These are phyloP conservation scores for Calonectria ilicicola DNA, from an alignment of 2,329 filamentous ascomycete genomes.

Conservation along the genomic window DNA sequence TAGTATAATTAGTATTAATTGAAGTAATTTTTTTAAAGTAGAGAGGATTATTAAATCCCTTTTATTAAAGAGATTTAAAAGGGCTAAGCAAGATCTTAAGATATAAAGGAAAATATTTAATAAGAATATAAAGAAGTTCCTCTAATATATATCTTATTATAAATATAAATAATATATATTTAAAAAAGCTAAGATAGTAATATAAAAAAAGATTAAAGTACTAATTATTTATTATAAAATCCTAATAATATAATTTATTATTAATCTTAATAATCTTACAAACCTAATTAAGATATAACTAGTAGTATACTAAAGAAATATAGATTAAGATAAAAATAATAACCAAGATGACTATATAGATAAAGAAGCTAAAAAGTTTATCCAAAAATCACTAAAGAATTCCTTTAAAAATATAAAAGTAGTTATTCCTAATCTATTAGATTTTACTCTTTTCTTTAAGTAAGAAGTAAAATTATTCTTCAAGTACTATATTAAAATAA, in stretches of 20 bases:
- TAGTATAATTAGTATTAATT: neutral
- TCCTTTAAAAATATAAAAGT: constrained; percentile 10
- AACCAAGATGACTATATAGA: neutral
- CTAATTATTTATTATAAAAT: neutral
- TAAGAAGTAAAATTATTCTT: too few relatives aligned
- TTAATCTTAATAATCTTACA: neutral
- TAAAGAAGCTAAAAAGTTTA: neutral
- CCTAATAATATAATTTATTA: neutral
- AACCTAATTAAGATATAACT: neutral
- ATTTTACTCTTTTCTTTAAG: too few relatives aligned
- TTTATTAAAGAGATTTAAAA: neutral
- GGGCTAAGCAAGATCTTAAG: neutral
- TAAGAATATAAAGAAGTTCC: neutral
- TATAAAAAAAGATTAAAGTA: neutral
- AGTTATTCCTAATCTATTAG: too few relatives aligned
- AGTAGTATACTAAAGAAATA: neutral
- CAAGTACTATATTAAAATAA: too few relatives aligned
- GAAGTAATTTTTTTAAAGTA: neutral
- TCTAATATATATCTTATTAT: neutral
- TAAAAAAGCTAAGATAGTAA: neutral
- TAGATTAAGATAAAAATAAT: neutral
- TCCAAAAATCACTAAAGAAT: neutral
- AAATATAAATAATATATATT: constrained; percentile 7
- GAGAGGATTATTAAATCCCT: neutral
- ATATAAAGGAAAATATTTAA: neutral